These are phyloP conservation scores for Cordyceps tenuipes DNA, from an alignment of 2,329 filamentous ascomycete genomes.

Conservation along the genomic window DNA sequence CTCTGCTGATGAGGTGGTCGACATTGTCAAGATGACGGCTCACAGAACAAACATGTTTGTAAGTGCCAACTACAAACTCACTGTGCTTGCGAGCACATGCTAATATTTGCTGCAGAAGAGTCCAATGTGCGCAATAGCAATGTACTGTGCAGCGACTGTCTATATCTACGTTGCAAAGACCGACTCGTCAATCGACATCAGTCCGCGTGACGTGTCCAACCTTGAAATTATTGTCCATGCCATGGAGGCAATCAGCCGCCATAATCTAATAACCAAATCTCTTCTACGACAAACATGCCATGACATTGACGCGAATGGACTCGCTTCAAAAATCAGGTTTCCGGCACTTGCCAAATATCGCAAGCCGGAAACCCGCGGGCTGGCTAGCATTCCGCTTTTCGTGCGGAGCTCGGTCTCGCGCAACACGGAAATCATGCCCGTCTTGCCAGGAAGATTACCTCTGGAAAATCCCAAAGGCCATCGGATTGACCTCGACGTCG, in stretches of 20 bases:
- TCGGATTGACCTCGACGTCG: neutral
- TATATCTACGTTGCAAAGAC: conserved; percentile 73
- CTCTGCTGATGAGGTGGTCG: conserved; percentile 76
- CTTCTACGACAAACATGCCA: conserved; percentile 79
- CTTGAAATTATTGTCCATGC: conserved; percentile 71
- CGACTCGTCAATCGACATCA: conserved; percentile 50
- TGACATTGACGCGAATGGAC: conserved; percentile 57
- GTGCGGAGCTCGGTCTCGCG: conserved; percentile 35
- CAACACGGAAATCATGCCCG: conserved; percentile 31
- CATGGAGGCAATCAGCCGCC: conserved; percentile 67
- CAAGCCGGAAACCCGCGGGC: conserved; percentile 20
- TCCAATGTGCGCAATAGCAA: conserved; percentile 54
- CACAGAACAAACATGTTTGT: conserved; percentile 61
- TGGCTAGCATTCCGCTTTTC: conserved; percentile 39
- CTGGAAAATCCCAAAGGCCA: conserved; percentile 25
- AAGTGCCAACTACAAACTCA: conserved; percentile 27
- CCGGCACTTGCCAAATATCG: conserved; percentile 27
- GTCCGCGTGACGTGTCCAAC: conserved; percentile 35
- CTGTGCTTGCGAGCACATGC: neutral
- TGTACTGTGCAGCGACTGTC: conserved; percentile 79
- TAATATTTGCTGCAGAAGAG: conserved; percentile 21
- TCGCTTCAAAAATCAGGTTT: conserved; percentile 29
- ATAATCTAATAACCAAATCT: conserved; percentile 68
- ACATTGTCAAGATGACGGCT: conserved; percentile 70
- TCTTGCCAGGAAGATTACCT: conserved; percentile 38